Evolutionary conservation across 2,329 filamentous ascomycete genomes (phyloP), one percentile per base, ranked within the genome.

Genomic region (Cladosporium sp.): DNA sequence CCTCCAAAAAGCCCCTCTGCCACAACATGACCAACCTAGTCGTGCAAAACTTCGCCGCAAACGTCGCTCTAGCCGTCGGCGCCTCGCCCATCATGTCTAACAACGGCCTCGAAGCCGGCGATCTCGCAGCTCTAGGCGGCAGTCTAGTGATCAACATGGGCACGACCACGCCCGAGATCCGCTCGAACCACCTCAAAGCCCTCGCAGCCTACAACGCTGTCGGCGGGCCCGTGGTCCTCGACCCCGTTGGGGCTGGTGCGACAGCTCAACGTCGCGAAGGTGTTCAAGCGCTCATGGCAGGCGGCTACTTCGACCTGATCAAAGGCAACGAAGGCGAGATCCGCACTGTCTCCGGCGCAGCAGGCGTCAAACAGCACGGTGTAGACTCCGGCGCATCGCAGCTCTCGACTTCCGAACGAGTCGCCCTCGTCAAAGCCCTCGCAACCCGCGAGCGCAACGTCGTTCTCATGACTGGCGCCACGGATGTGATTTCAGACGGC

Each of bases 11-110:
- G 57, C 91, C 92, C 0, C 80, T 97, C 20, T 89, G 88, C 51
- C 93, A 97, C 75, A 97, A 96, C 75, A 97, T 97, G 90, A 97
- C 94, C 54, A 97, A 97, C 71, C 80, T 92, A 53, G 93, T 97
- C 0, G 93, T 97, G 20, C 91, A 96, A 68, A 96, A 97, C 75
- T 89, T 97, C 67, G 90, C 92, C 15, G 93, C 94, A 53, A 97
- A 96, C 68, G 87, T 97, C 3, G 91, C 90, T 37, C 81, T 97
- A 15, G 84, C 88, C 34, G 81, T 95, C 53, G 93, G 93, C 35
- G 89, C 89, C 12, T 94, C 89, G 19, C 93, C 93, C 37, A 97
- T 97, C 73, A 97, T 97, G 93, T 87, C 91, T 7, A 92, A 90
- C 71, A 89, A 92, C 66, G 89, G 86, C 24, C 83, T 86, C 51